Evolutionary conservation across 140 eudicot species (phyloP).

Genomic region (Senecio squalidus): DNA sequence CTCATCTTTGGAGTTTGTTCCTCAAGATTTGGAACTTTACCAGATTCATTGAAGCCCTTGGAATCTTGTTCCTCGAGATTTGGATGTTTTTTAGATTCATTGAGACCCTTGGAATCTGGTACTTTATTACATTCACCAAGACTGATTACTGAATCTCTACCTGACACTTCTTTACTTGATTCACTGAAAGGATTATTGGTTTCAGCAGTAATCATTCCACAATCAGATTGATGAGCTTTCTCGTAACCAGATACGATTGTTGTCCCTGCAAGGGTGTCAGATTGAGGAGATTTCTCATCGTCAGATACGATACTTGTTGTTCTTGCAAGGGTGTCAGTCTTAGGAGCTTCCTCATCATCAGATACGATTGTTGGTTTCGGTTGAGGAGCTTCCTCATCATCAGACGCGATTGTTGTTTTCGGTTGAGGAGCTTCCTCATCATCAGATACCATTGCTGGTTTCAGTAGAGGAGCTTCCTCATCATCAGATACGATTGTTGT

Average conservation of each 20-base stretch:
- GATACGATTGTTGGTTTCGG: constrained; percentile 24
- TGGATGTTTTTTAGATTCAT: constrained; percentile 4
- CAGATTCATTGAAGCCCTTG: not conserved
- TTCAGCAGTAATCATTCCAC: constrained; percentile 26
- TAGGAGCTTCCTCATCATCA: constrained; percentile 25
- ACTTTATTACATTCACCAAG: too few relatives aligned
- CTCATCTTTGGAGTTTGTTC: constrained; percentile 26
- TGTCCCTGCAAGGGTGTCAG: constrained; percentile 55
- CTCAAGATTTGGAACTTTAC: constrained; percentile 14
- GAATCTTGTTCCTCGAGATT: not conserved
- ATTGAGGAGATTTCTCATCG: constrained; percentile 25
- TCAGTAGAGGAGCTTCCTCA: constrained; percentile 26
- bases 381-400: constrained; percentile 26
- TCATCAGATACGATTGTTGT: constrained; percentile 24
- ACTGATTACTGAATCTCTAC: constrained; percentile 9
- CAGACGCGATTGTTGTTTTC: constrained; percentile 24
- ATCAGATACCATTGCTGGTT: constrained; percentile 23
- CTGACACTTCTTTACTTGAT: constrained; percentile 18
- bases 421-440: constrained; percentile 26
- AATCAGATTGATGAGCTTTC: constrained; percentile 26
- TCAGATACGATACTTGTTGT: constrained; percentile 24
- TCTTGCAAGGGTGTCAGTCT: constrained; percentile 45
- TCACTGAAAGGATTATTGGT: constrained; percentile 13
- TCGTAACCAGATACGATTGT: constrained; percentile 15
- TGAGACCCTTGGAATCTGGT: not conserved